Conservation (phyloP, 2,329 filamentous ascomycete species). For the Botryotinia narcissicola region DNA sequence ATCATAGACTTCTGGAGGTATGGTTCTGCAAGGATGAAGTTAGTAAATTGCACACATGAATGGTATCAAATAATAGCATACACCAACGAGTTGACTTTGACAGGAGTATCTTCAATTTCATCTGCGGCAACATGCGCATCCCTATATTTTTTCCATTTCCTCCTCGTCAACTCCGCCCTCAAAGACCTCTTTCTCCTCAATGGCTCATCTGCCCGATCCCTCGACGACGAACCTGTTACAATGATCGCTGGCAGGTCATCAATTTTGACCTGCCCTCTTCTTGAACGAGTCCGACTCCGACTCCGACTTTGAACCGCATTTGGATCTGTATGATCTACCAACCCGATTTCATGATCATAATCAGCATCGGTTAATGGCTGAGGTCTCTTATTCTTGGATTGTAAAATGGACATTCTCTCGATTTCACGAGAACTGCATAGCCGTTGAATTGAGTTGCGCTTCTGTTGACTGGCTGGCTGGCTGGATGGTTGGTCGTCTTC, state of each 20-base stretch:
- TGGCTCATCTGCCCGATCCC: constrained; percentile 30
- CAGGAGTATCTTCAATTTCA: constrained; percentile 14
- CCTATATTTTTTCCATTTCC: constrained; percentile 37
- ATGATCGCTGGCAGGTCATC: constrained; percentile 5
- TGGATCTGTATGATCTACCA: constrained; percentile 52
- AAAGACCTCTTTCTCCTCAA: constrained; percentile 31
- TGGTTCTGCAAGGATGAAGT: background rate
- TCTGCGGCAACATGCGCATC: constrained; percentile 39
- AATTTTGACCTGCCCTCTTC: constrained; percentile 4
- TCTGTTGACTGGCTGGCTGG: background rate
- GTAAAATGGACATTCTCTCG: constrained; percentile 18
- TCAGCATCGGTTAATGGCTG: constrained; percentile 56
- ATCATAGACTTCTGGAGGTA: constrained; percentile 7
- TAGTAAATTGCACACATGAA: background rate
- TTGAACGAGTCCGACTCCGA: constrained; percentile 25
- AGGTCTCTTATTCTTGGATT: constrained; percentile 39
- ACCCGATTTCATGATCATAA: constrained; percentile 68
- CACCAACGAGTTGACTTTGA: constrained; percentile 4
- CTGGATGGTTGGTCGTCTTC: background rate
- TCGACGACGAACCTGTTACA: constrained; percentile 31
- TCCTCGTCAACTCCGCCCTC: constrained; percentile 31
- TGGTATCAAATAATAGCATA: background rate
- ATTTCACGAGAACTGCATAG: constrained; percentile 18
- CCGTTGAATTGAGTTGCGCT: background rate
- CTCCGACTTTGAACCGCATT: constrained; percentile 22